phyloP scores from a whole-genome alignment of 495 filamentous ascomycete species.

The Penicillium pancosmium region DNA sequence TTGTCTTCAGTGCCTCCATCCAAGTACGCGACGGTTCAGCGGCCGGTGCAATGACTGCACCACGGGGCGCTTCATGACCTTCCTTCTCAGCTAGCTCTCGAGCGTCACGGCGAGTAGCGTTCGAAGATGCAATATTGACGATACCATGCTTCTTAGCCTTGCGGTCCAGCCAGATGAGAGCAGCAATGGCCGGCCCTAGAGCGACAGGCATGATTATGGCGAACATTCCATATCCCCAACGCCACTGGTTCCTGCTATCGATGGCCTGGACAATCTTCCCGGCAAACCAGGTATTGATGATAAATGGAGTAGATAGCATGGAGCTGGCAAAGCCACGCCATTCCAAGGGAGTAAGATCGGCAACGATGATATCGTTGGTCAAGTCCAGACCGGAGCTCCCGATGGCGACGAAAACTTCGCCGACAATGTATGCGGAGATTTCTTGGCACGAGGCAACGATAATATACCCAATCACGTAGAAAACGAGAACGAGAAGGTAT shows the following conservation, averaged over 20 bases:
- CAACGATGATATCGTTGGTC: conserved; percentile 56
- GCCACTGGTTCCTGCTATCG: conserved; percentile 52
- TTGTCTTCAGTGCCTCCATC: background rate
- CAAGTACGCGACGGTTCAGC: background rate
- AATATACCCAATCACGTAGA: conserved; percentile 38
- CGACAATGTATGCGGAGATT: conserved; percentile 41
- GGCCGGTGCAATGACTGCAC: background rate
- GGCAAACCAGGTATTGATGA: conserved; percentile 47
- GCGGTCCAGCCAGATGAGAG: conserved; percentile 51
- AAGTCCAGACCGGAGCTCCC: conserved; percentile 55
- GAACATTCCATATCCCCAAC: conserved; percentile 61
- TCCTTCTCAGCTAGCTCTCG: background rate
- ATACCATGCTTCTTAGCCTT: conserved; percentile 51
- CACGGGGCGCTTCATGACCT: background rate
- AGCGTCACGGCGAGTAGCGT: conserved; percentile 2
- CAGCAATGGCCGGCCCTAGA: conserved; percentile 42
- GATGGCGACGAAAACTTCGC: conserved; percentile 48
- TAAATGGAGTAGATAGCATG: conserved; percentile 55
- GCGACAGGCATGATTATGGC: conserved; percentile 56
- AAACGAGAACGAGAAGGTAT: conserved; percentile 41
- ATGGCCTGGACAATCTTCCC: conserved; percentile 19
- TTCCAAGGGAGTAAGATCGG: conserved; percentile 58
- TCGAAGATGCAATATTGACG: conserved; percentile 8
- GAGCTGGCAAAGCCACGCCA: conserved; percentile 60
- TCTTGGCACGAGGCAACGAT: conserved; percentile 43